Percentiles rank a stretch among this genome's conserved stretches.
These are phyloP conservation scores for Croton laevigatus DNA, from an alignment of 441 rosid genomes.

Conservation along the genomic window DNA sequence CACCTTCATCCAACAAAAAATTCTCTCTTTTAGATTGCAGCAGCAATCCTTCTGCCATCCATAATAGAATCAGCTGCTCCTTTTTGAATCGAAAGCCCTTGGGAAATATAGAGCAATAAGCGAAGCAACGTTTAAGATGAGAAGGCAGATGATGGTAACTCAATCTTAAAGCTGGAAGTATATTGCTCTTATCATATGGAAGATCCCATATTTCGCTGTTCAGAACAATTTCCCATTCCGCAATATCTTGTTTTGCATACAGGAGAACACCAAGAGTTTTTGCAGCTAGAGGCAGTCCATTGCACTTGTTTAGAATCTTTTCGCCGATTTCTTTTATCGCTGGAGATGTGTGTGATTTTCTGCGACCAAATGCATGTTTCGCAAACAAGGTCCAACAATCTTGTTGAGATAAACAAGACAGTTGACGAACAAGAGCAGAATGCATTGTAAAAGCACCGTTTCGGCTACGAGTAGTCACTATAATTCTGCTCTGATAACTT, in stretches of 20 bases:
- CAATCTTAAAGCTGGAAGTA: neutral
- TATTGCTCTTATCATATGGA: neutral
- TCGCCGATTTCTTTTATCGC: neutral
- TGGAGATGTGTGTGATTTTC: neutral
- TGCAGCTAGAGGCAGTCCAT: slow-evolving; percentile 8
- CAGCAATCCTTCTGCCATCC: slow-evolving; percentile 11
- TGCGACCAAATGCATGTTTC: neutral
- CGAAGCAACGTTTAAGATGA: neutral
- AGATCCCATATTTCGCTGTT: neutral
- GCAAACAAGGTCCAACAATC: slow-evolving; percentile 1
- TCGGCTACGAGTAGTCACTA: neutral
- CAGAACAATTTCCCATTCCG: neutral
- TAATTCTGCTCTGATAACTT: neutral
- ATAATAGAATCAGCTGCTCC: neutral
- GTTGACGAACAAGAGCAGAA: neutral
- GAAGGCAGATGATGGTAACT: neutral
- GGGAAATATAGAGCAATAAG: neutral
- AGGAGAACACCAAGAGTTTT: neutral
- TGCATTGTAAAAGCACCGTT: neutral
- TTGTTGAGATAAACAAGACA: neutral
- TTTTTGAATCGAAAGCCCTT: neutral
- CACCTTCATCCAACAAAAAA: neutral
- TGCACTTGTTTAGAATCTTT: neutral
- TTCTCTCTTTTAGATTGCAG: neutral
- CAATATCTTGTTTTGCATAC: neutral